Base-by-base conservation (phyloP, 2,329 filamentous ascomycete species). In the Sporothrix brunneoviolacea region DNA sequence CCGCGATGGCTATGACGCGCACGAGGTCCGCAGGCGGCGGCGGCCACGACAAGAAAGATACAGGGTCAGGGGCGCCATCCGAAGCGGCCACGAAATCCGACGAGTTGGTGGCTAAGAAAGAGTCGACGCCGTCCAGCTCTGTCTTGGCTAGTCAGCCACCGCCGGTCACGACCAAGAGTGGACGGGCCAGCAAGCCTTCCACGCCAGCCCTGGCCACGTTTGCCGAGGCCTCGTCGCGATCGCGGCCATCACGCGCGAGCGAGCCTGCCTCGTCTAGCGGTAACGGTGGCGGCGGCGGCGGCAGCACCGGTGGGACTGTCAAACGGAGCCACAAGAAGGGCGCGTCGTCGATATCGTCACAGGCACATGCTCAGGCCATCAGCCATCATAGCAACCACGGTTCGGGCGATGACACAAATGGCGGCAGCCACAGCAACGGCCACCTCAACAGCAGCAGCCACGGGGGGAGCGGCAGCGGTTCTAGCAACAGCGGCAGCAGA, bases 181-280 rank as follows among this genome's bases (percentile, higher is more conserved):
- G 81, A 3, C 72, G 81, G 51, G 78, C 81, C 10, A 84, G 80
- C 63, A 84, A 84, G 62, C 81, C 80, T 2, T 84, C 80, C 4
- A 84, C 82, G 2, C 82, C 81, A 13, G 77, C 80, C 3, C 60
- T 83, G 44, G 72, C 75, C 5, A 77, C 72, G 3, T 82, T 84
- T 57, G 75, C 79, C 32, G 81, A 84, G 45, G 70, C 74, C 3
- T 64, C 72, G 16, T 45, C 54, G 13, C 51, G 79, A 49, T 73
- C 79, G 15, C 68, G 81, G 47, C 72, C 77, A 2, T 74, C 79
- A 2, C 71, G 80, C 22, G 75, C 70, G 48, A 63, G 58, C 39
- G 70, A 73, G 16, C 44, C 48, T 4, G 39, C 44, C 18, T 35
- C 43, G 27, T 33, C 48, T 1, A 47, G 44, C 10, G 48, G 45